Base-by-base conservation (phyloP, 768 basidiomycete genomes). In the Xerocomus spinulosus region DNA sequence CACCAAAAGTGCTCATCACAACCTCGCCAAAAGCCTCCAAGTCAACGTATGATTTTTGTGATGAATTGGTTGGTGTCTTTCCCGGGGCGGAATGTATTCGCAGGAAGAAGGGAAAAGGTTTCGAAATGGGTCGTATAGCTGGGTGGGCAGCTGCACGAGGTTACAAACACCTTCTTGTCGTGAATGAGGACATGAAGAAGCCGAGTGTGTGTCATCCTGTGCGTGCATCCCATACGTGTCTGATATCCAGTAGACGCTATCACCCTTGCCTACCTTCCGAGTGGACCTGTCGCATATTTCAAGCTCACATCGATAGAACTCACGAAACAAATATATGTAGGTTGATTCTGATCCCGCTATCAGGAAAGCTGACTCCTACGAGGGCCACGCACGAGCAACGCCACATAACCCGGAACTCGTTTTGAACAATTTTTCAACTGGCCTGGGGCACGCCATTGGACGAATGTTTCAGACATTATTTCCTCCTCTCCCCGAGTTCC, bases 401-500 rank as follows among this genome's bases (percentile, higher is more conserved):
- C 80, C 91, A 3, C 96, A 99, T 64, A 76, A 88, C 58, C 96
- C 96, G 34, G 96, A 99, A 67, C 83, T 98, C 33, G 87, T 98
- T 45, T 75, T 99, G 26, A 97, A 97, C 67, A 85, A 85, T 55
- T 97, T 99, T 62, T 87, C 89, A 1, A 98, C 96, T 0, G 81
- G 90, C 13, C 82, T 99, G 17, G 96, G 96, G 34, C 90, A 96
- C 62, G 83, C 85, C 14, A 83, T 97, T 42, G 96, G 96, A 14
- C 80, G 92, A 21, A 86, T 99, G 77, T 95, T 98, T 70, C 95
- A 96, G 58, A 93, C 93, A 1, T 78, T 93, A 18, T 98, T 97
- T 72, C 96, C 96, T 15, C 92, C 90, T 7, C 72, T 95, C 53
- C 92, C 93, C 1, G 90, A 96, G 64, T 97, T 96, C 62, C 85